Conservation (phyloP, 1,284 basidiomycete genomes). For the Puccinia hordei region DNA sequence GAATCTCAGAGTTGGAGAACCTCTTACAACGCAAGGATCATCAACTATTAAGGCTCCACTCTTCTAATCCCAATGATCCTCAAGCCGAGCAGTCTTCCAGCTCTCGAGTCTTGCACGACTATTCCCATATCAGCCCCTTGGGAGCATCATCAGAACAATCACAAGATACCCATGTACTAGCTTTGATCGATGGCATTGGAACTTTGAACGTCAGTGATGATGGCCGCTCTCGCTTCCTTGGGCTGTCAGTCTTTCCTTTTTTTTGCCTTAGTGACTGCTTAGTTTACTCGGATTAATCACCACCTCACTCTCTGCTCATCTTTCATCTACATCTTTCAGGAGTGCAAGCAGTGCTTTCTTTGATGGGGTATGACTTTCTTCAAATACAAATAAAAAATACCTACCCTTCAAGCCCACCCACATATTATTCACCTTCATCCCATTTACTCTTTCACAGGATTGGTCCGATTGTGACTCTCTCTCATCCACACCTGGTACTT, state of each 20-base stretch:
- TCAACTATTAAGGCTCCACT: conserved; percentile 3
- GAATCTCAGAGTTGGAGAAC: conserved; percentile 44
- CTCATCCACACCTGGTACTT: conserved; percentile 46
- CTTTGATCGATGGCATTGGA: conserved; percentile 46
- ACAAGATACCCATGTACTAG: conserved; percentile 33
- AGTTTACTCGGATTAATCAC: not conserved
- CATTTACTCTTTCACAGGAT: conserved; percentile 20
- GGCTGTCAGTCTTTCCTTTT: conserved; percentile 34
- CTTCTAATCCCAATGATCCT: not conserved
- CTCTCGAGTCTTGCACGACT: conserved; percentile 24
- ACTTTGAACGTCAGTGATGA: conserved; percentile 48
- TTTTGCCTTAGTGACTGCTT: not conserved
- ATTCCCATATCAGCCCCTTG: not conserved
- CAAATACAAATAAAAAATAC: too few species aligned
- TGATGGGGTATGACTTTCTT: conserved; percentile 27
- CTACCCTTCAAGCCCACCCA: not conserved
- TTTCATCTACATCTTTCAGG: conserved; percentile 2
- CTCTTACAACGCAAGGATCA: conserved; percentile 41
- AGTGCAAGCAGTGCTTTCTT: conserved; percentile 48
- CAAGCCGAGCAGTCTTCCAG: not conserved
- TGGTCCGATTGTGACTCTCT: conserved; percentile 41
- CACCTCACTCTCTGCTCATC: too few species aligned
- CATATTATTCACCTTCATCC: conserved; percentile 1
- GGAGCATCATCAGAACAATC: not conserved
- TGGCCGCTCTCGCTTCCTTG: conserved; percentile 49